phyloP scores from a whole-genome alignment of 2,329 filamentous ascomycete genomes.

The Colletotrichum navitas region DNA sequence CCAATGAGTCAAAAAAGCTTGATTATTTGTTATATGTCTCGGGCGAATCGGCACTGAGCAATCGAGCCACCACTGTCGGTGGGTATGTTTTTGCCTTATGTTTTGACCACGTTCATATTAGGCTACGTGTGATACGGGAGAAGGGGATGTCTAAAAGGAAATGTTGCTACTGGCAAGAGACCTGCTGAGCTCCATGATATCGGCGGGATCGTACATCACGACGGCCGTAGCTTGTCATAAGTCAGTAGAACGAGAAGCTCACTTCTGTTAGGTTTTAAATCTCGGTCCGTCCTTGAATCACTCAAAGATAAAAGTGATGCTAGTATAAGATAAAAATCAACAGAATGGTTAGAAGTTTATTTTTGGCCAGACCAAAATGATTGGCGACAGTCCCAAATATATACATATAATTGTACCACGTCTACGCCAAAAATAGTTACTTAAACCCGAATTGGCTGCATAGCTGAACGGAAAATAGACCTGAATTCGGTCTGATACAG shows the following conservation, averaged over 20 bases:
- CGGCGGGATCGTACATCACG: too few species aligned
- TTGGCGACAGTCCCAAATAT: background rate
- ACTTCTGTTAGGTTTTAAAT: too few species aligned
- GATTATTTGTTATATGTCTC: too few species aligned
- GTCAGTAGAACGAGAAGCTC: too few species aligned
- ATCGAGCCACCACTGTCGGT: background rate
- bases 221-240: too few species aligned
- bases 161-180: background rate
- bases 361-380: background rate
- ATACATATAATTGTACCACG: background rate
- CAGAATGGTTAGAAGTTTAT: background rate
- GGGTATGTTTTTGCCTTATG: background rate
- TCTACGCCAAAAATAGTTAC: background rate
- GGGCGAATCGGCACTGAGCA: background rate
- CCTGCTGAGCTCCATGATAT: background rate
- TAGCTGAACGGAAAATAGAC: too few species aligned
- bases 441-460: background rate
- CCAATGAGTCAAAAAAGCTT: background rate
- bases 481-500: too few species aligned
- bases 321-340: rapidly evolving
- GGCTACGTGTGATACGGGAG: background rate
- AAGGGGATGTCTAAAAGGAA: background rate
- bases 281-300: background rate
- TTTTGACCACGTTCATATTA: background rate
- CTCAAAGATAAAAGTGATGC: background rate